Conservation (phyloP, 257 asterid species). For the Haberlea rhodopensis region DNA sequence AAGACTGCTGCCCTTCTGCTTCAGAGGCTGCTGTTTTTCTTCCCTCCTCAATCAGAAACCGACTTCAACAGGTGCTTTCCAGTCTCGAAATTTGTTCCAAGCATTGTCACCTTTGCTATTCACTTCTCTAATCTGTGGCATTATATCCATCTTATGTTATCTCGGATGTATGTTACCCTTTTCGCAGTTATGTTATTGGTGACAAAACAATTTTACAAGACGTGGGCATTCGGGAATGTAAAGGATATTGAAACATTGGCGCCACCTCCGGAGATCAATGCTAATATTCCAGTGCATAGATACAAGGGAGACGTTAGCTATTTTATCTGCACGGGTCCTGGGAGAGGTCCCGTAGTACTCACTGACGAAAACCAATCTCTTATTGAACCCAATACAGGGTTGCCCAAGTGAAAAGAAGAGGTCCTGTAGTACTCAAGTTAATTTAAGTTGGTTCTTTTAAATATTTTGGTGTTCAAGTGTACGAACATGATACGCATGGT, state of each 20-base stretch:
- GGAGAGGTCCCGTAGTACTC: slow-evolving; percentile 74
- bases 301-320: slow-evolving; percentile 80
- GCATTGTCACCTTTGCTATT: background rate
- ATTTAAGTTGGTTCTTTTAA: slow-evolving; percentile 11
- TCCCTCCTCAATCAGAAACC: slow-evolving; percentile 76
- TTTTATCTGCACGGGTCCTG: slow-evolving; percentile 64
- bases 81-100: background rate
- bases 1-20: slow-evolving; percentile 62
- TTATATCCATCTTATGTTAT: background rate
- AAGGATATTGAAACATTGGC: slow-evolving; percentile 69
- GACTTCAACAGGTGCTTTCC: slow-evolving; percentile 68
- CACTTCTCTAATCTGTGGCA: background rate
- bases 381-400: slow-evolving; percentile 65
- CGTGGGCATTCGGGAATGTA: slow-evolving; percentile 65
- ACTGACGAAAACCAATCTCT: slow-evolving; percentile 70
- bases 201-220: slow-evolving; percentile 82
- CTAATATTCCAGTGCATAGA: slow-evolving; percentile 46
- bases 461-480: slow-evolving; percentile 24
- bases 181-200: slow-evolving; percentile 80
- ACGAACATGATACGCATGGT: background rate
- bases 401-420: slow-evolving; percentile 56
- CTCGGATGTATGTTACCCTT: background rate
- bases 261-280: slow-evolving; percentile 81
- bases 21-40: slow-evolving; percentile 71
- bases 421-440: too few species aligned